Conservation (phyloP, 2,329 filamentous ascomycete species). For the Helicocarpus griseus region DNA sequence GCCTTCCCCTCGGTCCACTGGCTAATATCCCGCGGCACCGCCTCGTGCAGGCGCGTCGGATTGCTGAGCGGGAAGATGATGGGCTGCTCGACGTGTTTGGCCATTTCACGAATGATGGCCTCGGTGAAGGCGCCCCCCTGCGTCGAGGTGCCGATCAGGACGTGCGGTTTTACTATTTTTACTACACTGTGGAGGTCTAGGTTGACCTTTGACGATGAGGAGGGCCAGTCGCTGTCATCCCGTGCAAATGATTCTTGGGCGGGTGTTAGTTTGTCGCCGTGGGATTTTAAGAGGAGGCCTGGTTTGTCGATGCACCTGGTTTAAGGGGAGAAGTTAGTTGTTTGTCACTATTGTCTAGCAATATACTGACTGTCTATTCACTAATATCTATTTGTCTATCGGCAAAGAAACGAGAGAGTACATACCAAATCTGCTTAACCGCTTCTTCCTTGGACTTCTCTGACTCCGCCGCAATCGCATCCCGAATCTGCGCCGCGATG, state of each 20-base stretch:
- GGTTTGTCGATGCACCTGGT: slow-evolving; percentile 74
- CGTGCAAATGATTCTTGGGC: slow-evolving; percentile 61
- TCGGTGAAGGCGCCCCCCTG: slow-evolving; percentile 66
- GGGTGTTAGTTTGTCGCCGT: slow-evolving; percentile 50
- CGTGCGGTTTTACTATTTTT: slow-evolving; percentile 63
- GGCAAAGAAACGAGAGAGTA: background rate
- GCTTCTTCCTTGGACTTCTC: slow-evolving; percentile 64
- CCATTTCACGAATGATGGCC: slow-evolving; percentile 66
- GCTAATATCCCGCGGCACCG: slow-evolving; percentile 64
- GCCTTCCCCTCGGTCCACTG: slow-evolving; percentile 70
- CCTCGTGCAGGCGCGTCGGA: slow-evolving; percentile 75
- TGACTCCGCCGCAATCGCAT: slow-evolving; percentile 64
- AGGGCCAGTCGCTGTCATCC: slow-evolving; percentile 55
- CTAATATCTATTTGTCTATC: background rate
- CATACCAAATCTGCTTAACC: slow-evolving; percentile 65
- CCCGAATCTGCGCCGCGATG: slow-evolving; percentile 74
- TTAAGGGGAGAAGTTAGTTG: too few relatives aligned
- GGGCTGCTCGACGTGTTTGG: slow-evolving; percentile 60
- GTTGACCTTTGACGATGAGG: slow-evolving; percentile 41
- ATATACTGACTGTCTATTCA: background rate
- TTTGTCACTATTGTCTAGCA: too few relatives aligned
- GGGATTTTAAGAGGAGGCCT: slow-evolving; percentile 59
- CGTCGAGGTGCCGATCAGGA: slow-evolving; percentile 77
- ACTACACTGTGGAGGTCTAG: slow-evolving; percentile 57
- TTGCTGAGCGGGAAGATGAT: slow-evolving; percentile 76